Evolutionary conservation across 139 green algal species (phyloP).

Genomic region (Protoeuglena noctilucae): DNA sequence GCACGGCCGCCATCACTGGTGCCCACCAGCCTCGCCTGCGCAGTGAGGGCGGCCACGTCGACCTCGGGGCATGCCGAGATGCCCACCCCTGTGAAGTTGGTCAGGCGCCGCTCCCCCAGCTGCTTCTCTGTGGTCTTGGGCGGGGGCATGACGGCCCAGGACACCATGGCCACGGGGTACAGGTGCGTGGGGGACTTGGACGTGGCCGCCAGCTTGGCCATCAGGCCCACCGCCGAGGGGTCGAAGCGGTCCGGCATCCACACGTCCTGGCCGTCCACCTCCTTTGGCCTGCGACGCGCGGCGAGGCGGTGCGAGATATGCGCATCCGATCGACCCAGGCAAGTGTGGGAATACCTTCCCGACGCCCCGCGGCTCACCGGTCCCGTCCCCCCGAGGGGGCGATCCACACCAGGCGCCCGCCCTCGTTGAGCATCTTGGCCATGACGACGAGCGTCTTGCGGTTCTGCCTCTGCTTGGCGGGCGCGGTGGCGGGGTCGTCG

Average conservation of each 20-base stretch:
- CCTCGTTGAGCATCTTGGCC: slow-evolving; percentile 39
- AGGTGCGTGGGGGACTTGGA: too few species aligned
- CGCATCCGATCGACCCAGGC: neutral
- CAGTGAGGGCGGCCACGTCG: too few species aligned
- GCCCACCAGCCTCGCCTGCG: too few species aligned
- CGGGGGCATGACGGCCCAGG: slow-evolving; percentile 83
- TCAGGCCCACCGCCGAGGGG: slow-evolving; percentile 72
- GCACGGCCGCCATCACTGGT: too few species aligned
- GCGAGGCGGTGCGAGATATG: neutral
- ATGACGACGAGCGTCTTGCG: slow-evolving; percentile 56
- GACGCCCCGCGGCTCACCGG: slow-evolving; percentile 21
- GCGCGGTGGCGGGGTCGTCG: slow-evolving; percentile 70
- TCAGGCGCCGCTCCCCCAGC: slow-evolving; percentile 44
- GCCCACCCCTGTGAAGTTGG: slow-evolving; percentile 40
- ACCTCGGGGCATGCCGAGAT: too few species aligned
- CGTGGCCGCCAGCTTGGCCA: slow-evolving; percentile 54
- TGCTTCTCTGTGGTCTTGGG: slow-evolving; percentile 45
- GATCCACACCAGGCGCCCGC: slow-evolving; percentile 81
- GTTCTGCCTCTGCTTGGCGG: slow-evolving; percentile 77
- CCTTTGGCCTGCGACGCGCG: slow-evolving; percentile 7
- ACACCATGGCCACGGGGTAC: slow-evolving; percentile 85
- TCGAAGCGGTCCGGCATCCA: slow-evolving; percentile 69
- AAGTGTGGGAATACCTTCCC: too few species aligned
- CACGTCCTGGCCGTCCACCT: slow-evolving; percentile 23
- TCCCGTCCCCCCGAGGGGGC: slow-evolving; percentile 77